Base-by-base conservation (phyloP, 495 filamentous ascomycete species). In the Penicillium cosmopolitanum region DNA sequence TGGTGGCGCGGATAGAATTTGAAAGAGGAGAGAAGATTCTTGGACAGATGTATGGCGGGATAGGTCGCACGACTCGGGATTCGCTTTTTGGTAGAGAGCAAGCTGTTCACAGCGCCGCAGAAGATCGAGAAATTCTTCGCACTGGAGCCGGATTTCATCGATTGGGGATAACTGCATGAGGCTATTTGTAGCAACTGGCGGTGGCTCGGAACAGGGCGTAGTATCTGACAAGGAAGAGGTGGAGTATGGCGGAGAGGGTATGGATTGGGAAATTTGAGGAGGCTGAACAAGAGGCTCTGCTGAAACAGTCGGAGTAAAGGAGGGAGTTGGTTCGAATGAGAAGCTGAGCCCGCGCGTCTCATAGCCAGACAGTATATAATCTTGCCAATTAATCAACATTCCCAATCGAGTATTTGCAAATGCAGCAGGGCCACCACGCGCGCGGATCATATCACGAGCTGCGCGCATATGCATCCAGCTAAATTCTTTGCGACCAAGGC, bases 331-430 rank as follows among this genome's bases (percentile, higher is more conserved):
- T 21, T 78, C 69, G 40, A 73, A 77, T 36, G 64, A 73, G 43
- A 78, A 76, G 50, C 69, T 72, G 0, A 62, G 59, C 12, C 66
- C 70, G 11, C 72, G 60, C 1, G 68, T 72, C 36, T 77, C 73
- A 55, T 77, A 78, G 1, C 76, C 76, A 1, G 72, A 68, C 18
- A 77, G 53, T 28, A 76, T 75, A 56, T 78, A 77, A 54, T 78
- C 75, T 65, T 75, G 73, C 76, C 73, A 78, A 50, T 79, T 77
- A 40, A 76, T 75, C 28, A 79, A 53, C 68, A 72, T 77, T 0
- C 72, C 73, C n/a, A 77, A 53, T 36, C 68, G 74, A 9, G 72
- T 76, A 47, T 73, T 68, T 13, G 64, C 60, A 54, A 77, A 77
- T 28, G 72, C 74, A 42, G 61, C 61, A 4, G 75, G 71, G 2